A percentile compares a stretch with the other conserved stretches of the same genome.
Conservation (phyloP, 495 filamentous ascomycete species). For the Lasiosphaeris hirsuta region DNA sequence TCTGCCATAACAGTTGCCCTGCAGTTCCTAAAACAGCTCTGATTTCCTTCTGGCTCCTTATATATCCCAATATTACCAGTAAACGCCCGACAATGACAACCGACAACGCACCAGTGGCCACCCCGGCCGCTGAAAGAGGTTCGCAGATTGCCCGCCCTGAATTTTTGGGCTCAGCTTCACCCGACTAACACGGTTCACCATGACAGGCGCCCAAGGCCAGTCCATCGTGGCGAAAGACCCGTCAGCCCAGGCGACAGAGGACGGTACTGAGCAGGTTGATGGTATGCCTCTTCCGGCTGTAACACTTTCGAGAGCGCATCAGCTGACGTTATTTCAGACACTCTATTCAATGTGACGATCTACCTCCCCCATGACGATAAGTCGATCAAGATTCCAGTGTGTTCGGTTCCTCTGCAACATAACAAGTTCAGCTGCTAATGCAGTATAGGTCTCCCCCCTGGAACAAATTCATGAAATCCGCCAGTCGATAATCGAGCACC, state of each 20-base stretch:
- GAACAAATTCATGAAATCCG: conserved; percentile 97
- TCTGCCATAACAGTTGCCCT: too few species aligned
- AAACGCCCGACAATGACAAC: too few species aligned
- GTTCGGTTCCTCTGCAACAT: conserved; percentile 19
- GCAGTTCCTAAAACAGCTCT: too few species aligned
- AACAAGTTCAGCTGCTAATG: conserved; percentile 22
- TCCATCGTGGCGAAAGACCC: conserved; percentile 12
- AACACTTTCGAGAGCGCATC: neutral
- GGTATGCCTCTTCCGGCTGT: neutral
- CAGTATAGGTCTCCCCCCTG: conserved; percentile 75
- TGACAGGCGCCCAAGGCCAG: conserved; percentile 20
- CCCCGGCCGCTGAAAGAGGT: too few species aligned
- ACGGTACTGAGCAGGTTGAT: conserved; percentile 25
- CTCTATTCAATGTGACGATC: conserved; percentile 61
- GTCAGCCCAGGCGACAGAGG: conserved; percentile 20
- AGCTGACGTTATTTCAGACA: conserved; percentile 52
- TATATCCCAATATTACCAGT: too few species aligned
- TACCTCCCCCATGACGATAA: conserved; percentile 77
- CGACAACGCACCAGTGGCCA: too few species aligned
- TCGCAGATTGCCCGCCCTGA: too few species aligned
- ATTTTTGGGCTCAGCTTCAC: neutral
- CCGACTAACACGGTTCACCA: neutral
- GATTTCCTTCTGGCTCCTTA: too few species aligned
- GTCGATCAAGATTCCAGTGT: conserved; percentile 80
- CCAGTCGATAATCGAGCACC: conserved; percentile 91